Base-by-base conservation (phyloP, 78 protist genomes). In the Tieghemostelium lacteum region DNA sequence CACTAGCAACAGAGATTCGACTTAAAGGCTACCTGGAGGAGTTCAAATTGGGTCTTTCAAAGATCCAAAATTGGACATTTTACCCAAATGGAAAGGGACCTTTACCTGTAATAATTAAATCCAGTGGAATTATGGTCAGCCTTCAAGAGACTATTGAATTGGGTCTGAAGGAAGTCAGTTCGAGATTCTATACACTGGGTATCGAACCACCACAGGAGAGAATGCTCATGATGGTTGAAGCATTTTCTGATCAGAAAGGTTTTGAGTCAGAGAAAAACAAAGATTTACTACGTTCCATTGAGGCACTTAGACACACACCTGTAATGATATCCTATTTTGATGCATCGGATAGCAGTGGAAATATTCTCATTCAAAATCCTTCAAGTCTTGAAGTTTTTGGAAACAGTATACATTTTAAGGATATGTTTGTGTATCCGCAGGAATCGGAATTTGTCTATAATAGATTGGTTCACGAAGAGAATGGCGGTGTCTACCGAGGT, bases 21-120 rank as follows among this genome's bases (percentile, higher is more conserved):
- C 14, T 67, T 5, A 45, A 24, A 26, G 6, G 33, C 2, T 67
- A 67, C 24, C 1, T 24, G 31, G 74, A 39, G 8, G 86, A 75
- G 12, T 61, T 75, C 33, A 45, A 65, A 62, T 22, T 24, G 16
- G 73, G 73, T 17, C 60, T 10, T 20, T 26, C 50, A 29, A 75
- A 37, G 16, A 50, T n/a, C 14, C 73, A 75, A 29, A 72, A 75
- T n/a, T 75, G 63, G 86, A 75, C 70, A 37, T 63, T 45, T 29
- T 75, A 62, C 7, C 63, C 63, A 2, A n/a, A 55, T 26, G 63
- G 86, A 28, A 0, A 61, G 19, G 31, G 49, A 2, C 74, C 74
- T 19, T 37, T 40, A 29, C 63, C 54, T 49, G 70, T 75, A n/a
- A 50, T 49, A 6, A 29, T 75, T 20, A 75, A 33, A 14, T 75